Base-by-base conservation (phyloP, 1,284 basidiomycete species). In the Coriolopsis trogii region DNA sequence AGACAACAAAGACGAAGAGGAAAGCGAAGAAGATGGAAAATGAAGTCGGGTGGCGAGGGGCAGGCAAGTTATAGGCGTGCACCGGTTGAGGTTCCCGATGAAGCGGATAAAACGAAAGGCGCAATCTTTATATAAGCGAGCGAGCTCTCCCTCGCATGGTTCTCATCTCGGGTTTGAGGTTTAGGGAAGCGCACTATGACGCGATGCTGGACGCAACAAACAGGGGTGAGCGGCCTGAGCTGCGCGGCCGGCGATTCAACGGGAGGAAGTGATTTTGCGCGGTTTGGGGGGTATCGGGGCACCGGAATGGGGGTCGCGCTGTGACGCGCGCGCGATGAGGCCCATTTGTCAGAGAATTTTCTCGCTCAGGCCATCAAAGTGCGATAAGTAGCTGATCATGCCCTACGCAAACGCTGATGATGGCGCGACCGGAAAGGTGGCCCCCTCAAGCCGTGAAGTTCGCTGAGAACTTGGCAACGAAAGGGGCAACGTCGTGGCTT, bases 181-280 rank as follows among this genome's bases (percentile, higher is more conserved):
- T 43, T 41, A 36, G 25, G 45, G 40, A 55, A 52, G 50, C 56
- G 53, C 56, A 51, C 40, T 24, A 46, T 55, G 49, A 55, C 49
- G 53, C 47, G 41, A 42, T 46, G 53, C 48, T 43, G 10, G 30
- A 23, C 15, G 42, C 42, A 48, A 41, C 45, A 51, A 50, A 51
- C 47, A 41, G 45, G 53, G 47, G 8, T 21, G 16, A 18, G 25
- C 24, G 41, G 20, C 10, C 21, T 38, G 30, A 34, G 36, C 56
- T 44, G 46, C 52, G 42, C 46, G 40, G 45, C 44, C 38, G 37
- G 53, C 47, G 53, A 49, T 58, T 53, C 54, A 46, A 37, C 52
- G 38, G 56, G 49, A 41, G 29, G 51, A 56, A 53, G 45, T 52
- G 56, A 58, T 51, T 51, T 59, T 55, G 51, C 50, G 57, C 52